Evolutionary conservation across 495 filamentous ascomycete species (phyloP), one percentile per base, ranked within the genome.

Genomic region (Penicillium coprophilum): DNA sequence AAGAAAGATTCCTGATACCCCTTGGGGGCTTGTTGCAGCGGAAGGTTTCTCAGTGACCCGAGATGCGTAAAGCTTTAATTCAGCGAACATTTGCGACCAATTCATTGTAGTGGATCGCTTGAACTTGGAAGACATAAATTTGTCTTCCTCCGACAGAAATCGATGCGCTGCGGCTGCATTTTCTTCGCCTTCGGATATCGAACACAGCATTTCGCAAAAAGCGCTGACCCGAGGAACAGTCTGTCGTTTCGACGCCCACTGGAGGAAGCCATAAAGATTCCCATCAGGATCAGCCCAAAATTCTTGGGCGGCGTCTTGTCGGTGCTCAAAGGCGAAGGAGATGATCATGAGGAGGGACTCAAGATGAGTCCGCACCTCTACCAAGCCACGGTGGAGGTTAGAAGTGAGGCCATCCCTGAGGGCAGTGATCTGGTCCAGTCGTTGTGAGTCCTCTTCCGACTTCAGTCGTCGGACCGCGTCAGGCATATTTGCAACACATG

Each of bases 341-440:
- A 97, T 91, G 55, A 96, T 86, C 62, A 97, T 80, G 15, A 97
- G 80, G 65, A 99, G 96, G 36, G 91, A 84, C 65, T 99, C 94
- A 2, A 99, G 79, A 67, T 94, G 88, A 34, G 92, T 85, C 41
- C 85, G 80, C 50, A 76, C 77, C 47, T 81, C 80, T 11, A 75
- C 66, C n/a, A 81, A 49, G 9, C 73, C 71, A 41, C 75, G 76
- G 56, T 78, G 77, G 27, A 76, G 60, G 50, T 62, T 75, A 7
- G 78, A 75, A 50, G 68, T 76, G 39, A 82, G 60, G 15, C 73
- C 76, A 55, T 81, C 78, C 57, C 78, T 69, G 11, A 78, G 63
- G 36, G 75, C 75, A 34, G 75, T 77, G 27, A 82, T 80, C 59
- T 88, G 85, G 55, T 87, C 84, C 41, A 91, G 75, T 51, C 91